These are phyloP conservation scores for Trichosphaerium sp. DNA, from an alignment of 78 protist species.

Conservation along the genomic window DNA sequence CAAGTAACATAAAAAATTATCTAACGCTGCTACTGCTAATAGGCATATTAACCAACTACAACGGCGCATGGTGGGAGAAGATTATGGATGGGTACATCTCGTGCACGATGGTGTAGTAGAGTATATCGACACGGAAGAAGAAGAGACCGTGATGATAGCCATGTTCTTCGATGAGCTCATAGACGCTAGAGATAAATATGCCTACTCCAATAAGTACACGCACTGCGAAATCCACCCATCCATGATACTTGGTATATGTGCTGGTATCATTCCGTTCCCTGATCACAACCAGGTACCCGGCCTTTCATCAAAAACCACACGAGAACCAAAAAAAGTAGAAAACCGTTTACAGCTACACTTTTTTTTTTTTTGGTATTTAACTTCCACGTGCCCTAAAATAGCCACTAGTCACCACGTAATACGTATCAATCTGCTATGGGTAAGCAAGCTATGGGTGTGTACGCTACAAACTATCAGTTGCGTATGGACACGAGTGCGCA, in stretches of 20 bases:
- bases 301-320: not conserved
- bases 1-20: not conserved
- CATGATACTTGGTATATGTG: slow-evolving; percentile 97
- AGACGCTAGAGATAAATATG: not conserved
- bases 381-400: slow-evolving; percentile 8
- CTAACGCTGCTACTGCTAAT: slow-evolving; percentile 21
- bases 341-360: not conserved
- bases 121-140: slow-evolving; percentile 92
- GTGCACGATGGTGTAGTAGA: slow-evolving; percentile 81
- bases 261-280: slow-evolving; percentile 99
- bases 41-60: slow-evolving; percentile 28
- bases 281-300: slow-evolving; percentile 95
- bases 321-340: too few species aligned
- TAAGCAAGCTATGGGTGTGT: slow-evolving; percentile 98
- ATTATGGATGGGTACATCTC: slow-evolving; percentile 46
- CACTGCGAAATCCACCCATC: slow-evolving; percentile 99
- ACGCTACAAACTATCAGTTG: slow-evolving; percentile 85
- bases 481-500: slow-evolving; percentile 98
- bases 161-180: slow-evolving; percentile 57
- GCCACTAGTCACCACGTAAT: slow-evolving; percentile 99
- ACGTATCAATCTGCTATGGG: slow-evolving; percentile 99
- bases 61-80: not conserved
- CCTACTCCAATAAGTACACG: slow-evolving; percentile 64
- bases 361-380: not conserved
- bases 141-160: slow-evolving; percentile 87